Base-by-base conservation (phyloP, 2,329 filamentous ascomycete genomes). In the Aspergillus quadricinctus region DNA sequence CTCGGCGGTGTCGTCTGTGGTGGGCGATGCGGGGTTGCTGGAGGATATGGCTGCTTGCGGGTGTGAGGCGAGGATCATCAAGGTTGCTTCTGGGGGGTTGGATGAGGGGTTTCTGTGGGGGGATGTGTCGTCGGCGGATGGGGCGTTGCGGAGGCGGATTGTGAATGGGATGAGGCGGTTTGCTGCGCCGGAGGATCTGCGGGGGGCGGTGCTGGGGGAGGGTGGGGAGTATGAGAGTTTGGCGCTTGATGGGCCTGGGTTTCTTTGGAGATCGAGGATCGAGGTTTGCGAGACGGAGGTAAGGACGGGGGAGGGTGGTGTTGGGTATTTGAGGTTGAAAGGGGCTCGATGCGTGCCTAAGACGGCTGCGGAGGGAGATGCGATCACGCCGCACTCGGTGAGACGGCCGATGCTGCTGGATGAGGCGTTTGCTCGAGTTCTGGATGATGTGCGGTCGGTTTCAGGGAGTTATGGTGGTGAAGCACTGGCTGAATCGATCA, bases 181-280 rank as follows among this genome's bases (percentile, higher is more conserved):
- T 74, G 88, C 69, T 14, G 64, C 58, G 5, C 66, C 66, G 41
- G 88, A 48, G 76, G 81, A 59, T 77, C 76, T 66, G 78, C 83
- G 58, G 77, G 91, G 89, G 0, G 88, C 89, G 8, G 84, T 92
- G 9, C 76, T 97, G 19, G 94, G 94, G 1, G 94, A 97, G 72
- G 94, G 94, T 5, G 94, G 94, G 3, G 94, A 97, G 77, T 97
- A 95, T 73, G 94, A 97, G 81, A 97, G 92, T 29, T 77, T 97
- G 52, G 91, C 94, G 48, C 69, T 97, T 37, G 85, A 92, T 73
- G 94, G 93, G 10, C 93, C 93, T 8, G 66, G 68, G 0, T 76
- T 77, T 50, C 71, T 97, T 57, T 97, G 94, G 81, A 88, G 83
- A 74, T 83, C 81, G 61, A 83, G 80, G 52, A 88, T 97, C 59